Conservation (phyloP, 2,329 filamentous ascomycete species). For the Xenosphaeropsis pyriputrescens region DNA sequence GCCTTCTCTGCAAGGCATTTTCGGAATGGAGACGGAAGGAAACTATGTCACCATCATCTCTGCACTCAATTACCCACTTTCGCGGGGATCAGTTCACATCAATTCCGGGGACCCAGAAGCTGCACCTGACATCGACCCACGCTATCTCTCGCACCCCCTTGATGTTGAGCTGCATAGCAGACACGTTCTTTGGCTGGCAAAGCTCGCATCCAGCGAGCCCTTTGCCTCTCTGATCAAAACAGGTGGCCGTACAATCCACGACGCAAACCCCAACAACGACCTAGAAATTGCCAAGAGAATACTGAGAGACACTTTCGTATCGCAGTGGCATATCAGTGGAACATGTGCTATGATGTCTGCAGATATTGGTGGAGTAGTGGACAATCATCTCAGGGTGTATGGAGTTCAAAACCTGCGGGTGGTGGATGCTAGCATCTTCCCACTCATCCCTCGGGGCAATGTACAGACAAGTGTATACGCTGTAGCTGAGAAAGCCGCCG, state of each 20-base stretch:
- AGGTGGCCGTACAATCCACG: too few species aligned
- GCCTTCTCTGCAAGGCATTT: slow-evolving; percentile 4
- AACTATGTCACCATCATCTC: slow-evolving; percentile 15
- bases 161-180: slow-evolving; percentile 24
- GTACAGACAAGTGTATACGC: slow-evolving; percentile 1
- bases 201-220: too few species aligned
- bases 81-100: slow-evolving; percentile 25
- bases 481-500: slow-evolving; percentile 2
- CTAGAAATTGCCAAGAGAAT: too few species aligned
- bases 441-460: slow-evolving; percentile 1
- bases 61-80: slow-evolving; percentile 22
- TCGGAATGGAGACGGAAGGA: slow-evolving; percentile 5
- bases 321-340: too few species aligned
- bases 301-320: too few species aligned
- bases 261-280: too few species aligned
- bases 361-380: background rate
- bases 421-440: slow-evolving; percentile 3
- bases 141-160: slow-evolving; percentile 24
- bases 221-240: too few species aligned
- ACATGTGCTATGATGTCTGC: too few species aligned
- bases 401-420: slow-evolving; percentile 1
- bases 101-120: slow-evolving; percentile 18
- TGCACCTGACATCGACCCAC: slow-evolving; percentile 23
- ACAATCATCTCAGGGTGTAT: slow-evolving; percentile 1
- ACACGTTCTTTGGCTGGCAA: slow-evolving; percentile 8